Conservation (phyloP, 352 stramenopile genomes). For the Phytophthora ohioensis region DNA sequence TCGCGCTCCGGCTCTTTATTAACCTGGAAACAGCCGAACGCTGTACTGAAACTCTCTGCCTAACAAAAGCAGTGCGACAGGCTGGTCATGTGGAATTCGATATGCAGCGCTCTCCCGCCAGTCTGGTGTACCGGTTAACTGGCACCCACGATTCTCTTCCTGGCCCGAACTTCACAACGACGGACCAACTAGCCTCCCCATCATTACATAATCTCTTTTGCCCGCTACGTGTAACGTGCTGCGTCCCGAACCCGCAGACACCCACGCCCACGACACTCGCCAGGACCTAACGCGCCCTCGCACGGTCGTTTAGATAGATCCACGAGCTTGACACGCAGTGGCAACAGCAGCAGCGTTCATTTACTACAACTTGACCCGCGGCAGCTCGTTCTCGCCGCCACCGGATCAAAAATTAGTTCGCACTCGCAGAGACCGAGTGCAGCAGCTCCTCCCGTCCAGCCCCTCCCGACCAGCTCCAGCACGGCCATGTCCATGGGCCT, state of each 20-base stretch:
- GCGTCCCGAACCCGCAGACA: slow-evolving; percentile 28
- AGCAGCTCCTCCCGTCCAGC: slow-evolving; percentile 31
- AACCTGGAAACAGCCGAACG: slow-evolving; percentile 34
- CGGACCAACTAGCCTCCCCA: slow-evolving; percentile 36
- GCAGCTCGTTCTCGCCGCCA: slow-evolving; percentile 22
- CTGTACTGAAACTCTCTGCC: slow-evolving; percentile 42
- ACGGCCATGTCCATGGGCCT: slow-evolving; percentile 73
- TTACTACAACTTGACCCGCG: slow-evolving; percentile 6
- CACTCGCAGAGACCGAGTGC: slow-evolving; percentile 45
- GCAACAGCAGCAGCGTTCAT: background rate
- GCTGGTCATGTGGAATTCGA: slow-evolving; percentile 47
- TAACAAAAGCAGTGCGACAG: slow-evolving; percentile 38
- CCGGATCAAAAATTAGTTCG: slow-evolving; percentile 41
- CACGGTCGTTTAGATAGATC: slow-evolving; percentile 28
- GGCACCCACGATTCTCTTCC: slow-evolving; percentile 25
- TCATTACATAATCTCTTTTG: slow-evolving; percentile 88
- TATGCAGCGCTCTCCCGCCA: slow-evolving; percentile 38
- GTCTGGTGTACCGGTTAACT: slow-evolving; percentile 16
- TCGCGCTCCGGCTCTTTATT: slow-evolving; percentile 39
- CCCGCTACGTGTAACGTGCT: slow-evolving; percentile 51
- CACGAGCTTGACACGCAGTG: slow-evolving; percentile 24
- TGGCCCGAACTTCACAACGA: slow-evolving; percentile 38
- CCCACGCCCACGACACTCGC: slow-evolving; percentile 8
- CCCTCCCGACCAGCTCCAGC: slow-evolving; percentile 22
- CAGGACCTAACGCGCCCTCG: slow-evolving; percentile 6